Base-by-base conservation (phyloP, 164 flowering plant genomes). In the Sedum album region DNA sequence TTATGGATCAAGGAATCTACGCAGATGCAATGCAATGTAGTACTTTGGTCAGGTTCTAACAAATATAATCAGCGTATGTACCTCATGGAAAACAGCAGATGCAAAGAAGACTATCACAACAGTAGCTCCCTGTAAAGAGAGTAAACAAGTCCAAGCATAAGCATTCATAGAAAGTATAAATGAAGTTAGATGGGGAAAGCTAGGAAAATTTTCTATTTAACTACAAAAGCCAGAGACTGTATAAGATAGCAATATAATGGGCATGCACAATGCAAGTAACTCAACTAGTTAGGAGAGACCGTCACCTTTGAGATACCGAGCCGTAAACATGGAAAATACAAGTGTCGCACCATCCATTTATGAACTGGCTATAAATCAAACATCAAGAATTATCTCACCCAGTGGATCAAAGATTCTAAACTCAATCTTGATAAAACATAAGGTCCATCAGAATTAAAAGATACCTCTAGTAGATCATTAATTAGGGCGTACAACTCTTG, bases 41-140 rank as follows among this genome's bases (percentile, higher is more conserved):
- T 51, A 46, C 51, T 46, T 1, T 53, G 26, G 10, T 53, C 28
- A 21, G 28, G 60, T 53, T 53, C 30, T 15, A 53, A 53, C n/a
- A 53, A 2, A 53, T 4, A 53, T 23, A 57, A 57, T 57, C 17
- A 38, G 13, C 68, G 15, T 60, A 67, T 44, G 60, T 81, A 95
- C 99, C 99, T 92, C 99, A 76, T 95, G 99, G 67, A 95, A 95
- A 70, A 88, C 62, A 23, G 97, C 96, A 71, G 97, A 95, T n/a
- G 90, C 73, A n/a, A 85, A 69, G 78, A 95, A 95, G n/a, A 89
- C 81, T 68, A 93, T 78, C 71, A 93, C 42, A 65, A 91, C 20
- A 3, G 98, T 84, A 76, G 77, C 79, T 71, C 81, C 90, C 98
- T 91, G 87, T 65, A 73, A 8, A 23, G 51, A 65, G 68, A 65